phyloP scores from a whole-genome alignment of 2,329 filamentous ascomycete species.

The Setomelanomma holmii region DNA sequence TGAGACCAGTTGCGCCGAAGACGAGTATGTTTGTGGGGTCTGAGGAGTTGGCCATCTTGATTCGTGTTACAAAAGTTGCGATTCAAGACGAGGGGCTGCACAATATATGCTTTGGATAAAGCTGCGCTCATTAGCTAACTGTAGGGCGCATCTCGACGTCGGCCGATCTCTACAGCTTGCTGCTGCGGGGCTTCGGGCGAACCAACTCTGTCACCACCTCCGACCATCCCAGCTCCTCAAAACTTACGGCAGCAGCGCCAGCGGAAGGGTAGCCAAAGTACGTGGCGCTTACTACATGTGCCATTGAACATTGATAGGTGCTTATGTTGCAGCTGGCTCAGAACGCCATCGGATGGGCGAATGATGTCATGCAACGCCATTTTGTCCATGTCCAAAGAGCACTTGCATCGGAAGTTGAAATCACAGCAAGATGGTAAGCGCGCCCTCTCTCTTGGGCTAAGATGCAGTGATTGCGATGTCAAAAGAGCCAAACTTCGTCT shows the following conservation, averaged over 20 bases:
- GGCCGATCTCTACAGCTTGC: no score
- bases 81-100: no score
- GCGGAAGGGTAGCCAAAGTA: neutral
- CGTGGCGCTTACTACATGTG: neutral
- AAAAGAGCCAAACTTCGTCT: no score
- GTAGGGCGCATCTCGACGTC: no score
- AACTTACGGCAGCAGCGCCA: neutral
- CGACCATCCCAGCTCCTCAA: no score
- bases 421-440: no score
- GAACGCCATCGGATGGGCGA: neutral
- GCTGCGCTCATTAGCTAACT: neutral
- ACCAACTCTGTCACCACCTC: no score
- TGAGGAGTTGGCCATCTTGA: conserved; percentile 9
- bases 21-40: conserved; percentile 56
- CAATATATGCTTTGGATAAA: neutral
- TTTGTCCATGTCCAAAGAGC: neutral
- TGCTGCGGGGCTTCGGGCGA: no score
- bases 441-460: no score
- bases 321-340: neutral
- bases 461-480: no score
- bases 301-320: neutral
- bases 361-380: conserved; percentile 1
- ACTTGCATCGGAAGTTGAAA: neutral
- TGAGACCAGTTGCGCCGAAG: conserved; percentile 61
- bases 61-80: neutral